Evolutionary conservation across 129 eudicot genomes (phyloP), one percentile per base, ranked within the genome.

Genomic region (carrot (Daucus carota)): DNA sequence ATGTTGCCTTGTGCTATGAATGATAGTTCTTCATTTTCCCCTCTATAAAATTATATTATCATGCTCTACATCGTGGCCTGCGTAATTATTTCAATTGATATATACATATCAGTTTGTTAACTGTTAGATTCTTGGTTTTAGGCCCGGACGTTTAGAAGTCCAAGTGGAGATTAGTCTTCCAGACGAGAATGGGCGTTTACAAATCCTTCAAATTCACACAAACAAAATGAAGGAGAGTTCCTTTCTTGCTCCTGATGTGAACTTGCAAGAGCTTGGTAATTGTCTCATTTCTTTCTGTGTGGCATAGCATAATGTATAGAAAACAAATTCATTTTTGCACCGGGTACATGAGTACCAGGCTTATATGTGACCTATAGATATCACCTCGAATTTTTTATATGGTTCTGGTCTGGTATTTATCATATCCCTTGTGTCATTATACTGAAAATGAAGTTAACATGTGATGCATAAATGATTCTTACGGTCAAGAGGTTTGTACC

Each of bases 91-190:
- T 60, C 18, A 2, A 31, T 73, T 15, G 24, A 44, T 15, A 17
- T 46, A n/a, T 28, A 14, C 59, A 32, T 45, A 33, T 29, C 26
- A 15, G 43, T 81, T 28, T 81, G n/a, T 44, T 24, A 33, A 68
- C 44, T 20, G 46, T 7, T 76, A 28, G 50, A 70, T 43, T 75
- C 17, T 60, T 83, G 80, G 76, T 15, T 75, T 76, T 77, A 93
- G 97, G 87, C 97, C 99, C 79, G 99, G 99, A 48, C 99, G 97
- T 76, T 83, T 95, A 79, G 99, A 95, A 81, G 99, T 95, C 60
- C 99, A 91, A 86, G 96, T 95, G 78, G 99, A 95, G 90, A 95
- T 95, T 73, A 92, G 99, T 79, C 96, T 95, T 77, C 99, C 99
- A 29, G 95, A 95, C 81, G 99, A 92, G 85, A 89, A 84, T 80